Conservation (phyloP, 768 basidiomycete species). For the Suillus plorans region DNA sequence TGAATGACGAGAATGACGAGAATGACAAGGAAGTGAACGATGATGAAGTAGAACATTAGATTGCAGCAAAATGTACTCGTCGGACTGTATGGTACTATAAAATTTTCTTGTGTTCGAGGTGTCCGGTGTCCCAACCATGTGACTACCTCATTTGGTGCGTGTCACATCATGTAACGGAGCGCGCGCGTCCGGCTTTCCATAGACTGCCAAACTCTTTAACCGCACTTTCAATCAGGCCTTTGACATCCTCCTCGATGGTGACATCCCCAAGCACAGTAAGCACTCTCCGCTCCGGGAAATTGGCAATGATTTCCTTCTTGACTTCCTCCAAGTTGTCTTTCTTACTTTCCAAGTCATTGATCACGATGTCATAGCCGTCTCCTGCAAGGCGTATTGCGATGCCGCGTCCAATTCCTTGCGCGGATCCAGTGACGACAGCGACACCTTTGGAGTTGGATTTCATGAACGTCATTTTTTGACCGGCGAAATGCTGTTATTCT, state of each 20-base stretch:
- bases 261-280: conserved; percentile 23
- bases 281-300: conserved; percentile 11
- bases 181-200: too few relatives aligned
- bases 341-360: conserved; percentile 34
- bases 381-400: conserved; percentile 36
- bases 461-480: neutral
- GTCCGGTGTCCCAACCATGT: too few relatives aligned
- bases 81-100: too few relatives aligned
- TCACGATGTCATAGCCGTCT: conserved; percentile 35
- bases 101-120: too few relatives aligned
- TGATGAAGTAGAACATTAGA: too few relatives aligned
- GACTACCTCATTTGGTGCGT: too few relatives aligned
- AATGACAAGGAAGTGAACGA: too few relatives aligned
- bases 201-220: conserved; percentile 26
- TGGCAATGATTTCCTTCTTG: conserved; percentile 16
- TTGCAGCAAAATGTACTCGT: too few relatives aligned
- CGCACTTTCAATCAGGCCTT: conserved; percentile 26
- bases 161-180: too few relatives aligned
- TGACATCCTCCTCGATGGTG: conserved; percentile 29
- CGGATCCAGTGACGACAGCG: conserved; percentile 32
- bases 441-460: conserved; percentile 22
- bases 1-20: too few relatives aligned
- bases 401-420: conserved; percentile 32
- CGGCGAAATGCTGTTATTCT: neutral
- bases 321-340: conserved; percentile 15